Conservation (phyloP, 2,329 filamentous ascomycete species). For the Nemania sp. region DNA sequence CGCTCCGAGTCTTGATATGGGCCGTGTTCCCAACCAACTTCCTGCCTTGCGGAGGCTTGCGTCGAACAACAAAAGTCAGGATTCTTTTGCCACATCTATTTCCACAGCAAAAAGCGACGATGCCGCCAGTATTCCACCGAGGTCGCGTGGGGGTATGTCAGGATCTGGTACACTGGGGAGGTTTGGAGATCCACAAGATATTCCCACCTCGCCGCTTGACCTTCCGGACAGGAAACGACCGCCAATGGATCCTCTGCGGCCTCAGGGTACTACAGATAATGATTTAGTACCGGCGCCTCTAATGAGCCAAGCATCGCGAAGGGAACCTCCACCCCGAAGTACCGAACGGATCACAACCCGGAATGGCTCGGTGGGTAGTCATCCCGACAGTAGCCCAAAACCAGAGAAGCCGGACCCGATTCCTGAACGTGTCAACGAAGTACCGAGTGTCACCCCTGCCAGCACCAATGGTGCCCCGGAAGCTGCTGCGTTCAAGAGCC, state of each 20-base stretch:
- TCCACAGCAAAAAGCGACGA: constrained; percentile 55
- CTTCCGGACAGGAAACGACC: constrained; percentile 67
- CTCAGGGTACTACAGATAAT: constrained; percentile 51
- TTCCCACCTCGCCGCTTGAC: constrained; percentile 45
- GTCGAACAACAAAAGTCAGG: constrained; percentile 59
- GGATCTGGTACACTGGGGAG: constrained; percentile 46
- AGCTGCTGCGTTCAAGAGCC: constrained; percentile 30
- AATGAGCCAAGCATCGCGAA: constrained; percentile 54
- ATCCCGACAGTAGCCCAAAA: constrained; percentile 40
- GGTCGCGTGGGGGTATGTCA: constrained; percentile 55
- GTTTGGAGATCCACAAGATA: constrained; percentile 42
- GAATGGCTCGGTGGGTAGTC: constrained; percentile 47
- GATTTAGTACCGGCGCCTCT: constrained; percentile 62
- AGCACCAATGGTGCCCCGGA: constrained; percentile 27
- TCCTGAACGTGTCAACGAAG: constrained; percentile 24
- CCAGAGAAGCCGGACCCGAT: constrained; percentile 39
- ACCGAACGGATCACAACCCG: constrained; percentile 52
- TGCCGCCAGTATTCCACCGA: constrained; percentile 51
- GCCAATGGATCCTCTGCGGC: constrained; percentile 64
- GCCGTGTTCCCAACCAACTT: constrained; percentile 46
- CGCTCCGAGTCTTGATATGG: constrained; percentile 55
- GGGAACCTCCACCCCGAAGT: constrained; percentile 57
- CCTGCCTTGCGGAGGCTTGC: constrained; percentile 51
- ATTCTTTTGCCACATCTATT: constrained; percentile 56
- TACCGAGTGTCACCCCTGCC: constrained; percentile 13